Percentiles rank a stretch among this genome's conserved stretches.
These are phyloP conservation scores for Taphrina pruni DNA, from an alignment of 1,139 yeast genomes.

Conservation along the genomic window DNA sequence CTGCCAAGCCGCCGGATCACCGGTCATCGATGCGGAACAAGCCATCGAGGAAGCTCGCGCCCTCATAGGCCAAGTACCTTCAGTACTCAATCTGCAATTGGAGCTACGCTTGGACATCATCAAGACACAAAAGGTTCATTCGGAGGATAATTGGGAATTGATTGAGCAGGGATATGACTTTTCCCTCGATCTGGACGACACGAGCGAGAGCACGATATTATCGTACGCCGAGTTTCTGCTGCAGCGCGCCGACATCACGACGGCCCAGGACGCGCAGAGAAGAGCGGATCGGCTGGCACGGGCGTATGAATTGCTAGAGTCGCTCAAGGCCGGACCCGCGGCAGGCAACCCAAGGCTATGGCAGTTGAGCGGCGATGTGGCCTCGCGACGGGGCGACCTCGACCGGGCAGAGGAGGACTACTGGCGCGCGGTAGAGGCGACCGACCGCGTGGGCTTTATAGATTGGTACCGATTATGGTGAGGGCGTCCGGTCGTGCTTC, in stretches of 20 bases:
- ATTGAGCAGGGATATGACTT: slow-evolving; percentile 17
- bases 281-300: slow-evolving; percentile 7
- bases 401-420: slow-evolving; percentile 27
- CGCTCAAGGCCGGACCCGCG: background rate
- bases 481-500: too few relatives aligned
- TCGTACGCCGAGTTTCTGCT: slow-evolving; percentile 15
- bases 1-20: background rate
- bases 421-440: slow-evolving; percentile 22
- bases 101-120: background rate
- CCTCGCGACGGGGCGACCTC: background rate
- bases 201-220: background rate
- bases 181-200: slow-evolving; percentile 10
- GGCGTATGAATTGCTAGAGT: slow-evolving; percentile 27
- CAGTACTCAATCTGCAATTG: slow-evolving; percentile 1
- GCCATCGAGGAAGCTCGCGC: slow-evolving; percentile 26
- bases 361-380: slow-evolving; percentile 17
- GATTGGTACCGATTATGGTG: slow-evolving; percentile 18
- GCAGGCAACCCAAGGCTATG: slow-evolving; percentile 17
- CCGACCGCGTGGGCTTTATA: slow-evolving; percentile 10
- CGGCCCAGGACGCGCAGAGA: background rate
- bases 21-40: slow-evolving; percentile 1
- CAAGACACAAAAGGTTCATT: background rate
- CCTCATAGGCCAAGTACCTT: slow-evolving; percentile 5
- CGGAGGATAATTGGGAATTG: slow-evolving; percentile 8
- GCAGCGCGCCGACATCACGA: background rate